Base-by-base conservation (phyloP, 2,329 filamentous ascomycete species). In the Volutella citrinella region DNA sequence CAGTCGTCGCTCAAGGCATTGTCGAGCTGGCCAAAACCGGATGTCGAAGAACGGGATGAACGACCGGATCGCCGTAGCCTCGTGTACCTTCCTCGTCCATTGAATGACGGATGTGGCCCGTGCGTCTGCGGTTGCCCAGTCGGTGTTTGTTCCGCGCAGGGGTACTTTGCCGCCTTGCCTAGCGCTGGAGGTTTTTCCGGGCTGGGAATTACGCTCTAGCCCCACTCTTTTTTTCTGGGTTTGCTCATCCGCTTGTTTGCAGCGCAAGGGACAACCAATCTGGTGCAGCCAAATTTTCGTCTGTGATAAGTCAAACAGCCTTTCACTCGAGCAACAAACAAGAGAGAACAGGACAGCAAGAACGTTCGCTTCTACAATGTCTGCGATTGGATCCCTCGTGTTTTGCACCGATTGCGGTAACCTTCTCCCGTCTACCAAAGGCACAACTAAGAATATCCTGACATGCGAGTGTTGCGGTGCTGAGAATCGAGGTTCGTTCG, bases 341-440 rank as follows among this genome's bases (percentile, higher is more conserved):
- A 40, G 26, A 30, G 16, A 42, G 32, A 40, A 16, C 23, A 18
- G 5, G 15, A 28, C 19, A 18, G 17, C 27, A 22, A 17, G 32
- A 25, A 41, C 36, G 44, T 27, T 32, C 27, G n/a, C n/a, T n/a
- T n/a, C n/a, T 37, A 68, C 51, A 42, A 96, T 96, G 91, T 81
- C 90, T 46, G 82, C 87, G 13, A 89, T 96, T 48, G 91, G 89
- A 36, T 91, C 89, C 32, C 73, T 97, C 24, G 82, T 95, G 21
- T 97, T 97, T 64, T 97, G 91, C 69, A 87, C 76, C 34, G 87
- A 90, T 59, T 97, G 91, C 62, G 91, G 91, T 42, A 95, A 95
- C 60, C 74, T 96, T 5, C 71, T 97, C 24, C 88, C 93, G 33
- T 77, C 83, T 32, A 88, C 86, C 28, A 84, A 83, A 44, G 87